Conservation (phyloP, 129 eudicot species). For the Lactuca saligna region DNA sequence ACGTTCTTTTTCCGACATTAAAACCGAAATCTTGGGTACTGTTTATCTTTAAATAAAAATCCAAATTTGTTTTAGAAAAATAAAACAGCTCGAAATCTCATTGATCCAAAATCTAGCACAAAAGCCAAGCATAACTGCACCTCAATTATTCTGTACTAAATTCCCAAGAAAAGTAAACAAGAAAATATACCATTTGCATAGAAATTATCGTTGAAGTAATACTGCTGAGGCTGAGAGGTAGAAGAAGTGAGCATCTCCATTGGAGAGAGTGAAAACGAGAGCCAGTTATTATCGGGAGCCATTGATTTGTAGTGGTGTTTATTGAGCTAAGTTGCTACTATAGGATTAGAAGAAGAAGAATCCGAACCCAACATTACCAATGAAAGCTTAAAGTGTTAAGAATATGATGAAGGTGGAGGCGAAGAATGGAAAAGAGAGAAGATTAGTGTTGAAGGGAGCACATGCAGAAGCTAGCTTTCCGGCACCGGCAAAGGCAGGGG, state of each 20-base stretch:
- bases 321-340: background rate
- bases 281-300: constrained; percentile 78
- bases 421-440: background rate
- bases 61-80: background rate
- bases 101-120: constrained; percentile 7
- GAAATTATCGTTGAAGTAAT: constrained; percentile 65
- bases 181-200: constrained; percentile 50
- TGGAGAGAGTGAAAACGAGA: constrained; percentile 61
- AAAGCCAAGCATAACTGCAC: background rate
- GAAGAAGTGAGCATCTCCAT: constrained; percentile 68
- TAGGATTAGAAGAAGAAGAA: background rate
- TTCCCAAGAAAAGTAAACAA: background rate
- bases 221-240: constrained; percentile 48
- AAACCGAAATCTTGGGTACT: constrained; percentile 34
- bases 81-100: background rate
- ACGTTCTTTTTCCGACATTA: constrained; percentile 38
- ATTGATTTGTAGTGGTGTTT: constrained; percentile 25
- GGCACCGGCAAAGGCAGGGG: constrained; percentile 31
- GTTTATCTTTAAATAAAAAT: background rate
- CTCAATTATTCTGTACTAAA: background rate
- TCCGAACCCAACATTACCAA: background rate
- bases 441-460: constrained; percentile 23
- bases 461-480: constrained; percentile 40
- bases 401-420: background rate
- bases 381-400: background rate